These are phyloP conservation scores for Ogataea trehalophila DNA, from an alignment of 805 yeast species.

Conservation along the genomic window DNA sequence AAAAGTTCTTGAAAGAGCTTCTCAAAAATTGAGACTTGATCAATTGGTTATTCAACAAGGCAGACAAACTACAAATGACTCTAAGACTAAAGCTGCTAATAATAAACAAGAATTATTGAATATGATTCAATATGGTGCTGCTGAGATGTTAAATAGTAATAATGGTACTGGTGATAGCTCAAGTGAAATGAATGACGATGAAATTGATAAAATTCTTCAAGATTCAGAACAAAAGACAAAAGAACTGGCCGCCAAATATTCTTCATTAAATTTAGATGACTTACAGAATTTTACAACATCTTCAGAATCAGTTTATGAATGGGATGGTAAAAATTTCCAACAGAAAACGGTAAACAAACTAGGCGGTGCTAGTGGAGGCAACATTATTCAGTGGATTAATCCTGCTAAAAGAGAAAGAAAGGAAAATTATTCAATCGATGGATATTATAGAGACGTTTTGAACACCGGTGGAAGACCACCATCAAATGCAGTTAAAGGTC, in stretches of 20 bases:
- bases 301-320: conserved; percentile 64
- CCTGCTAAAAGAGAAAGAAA: conserved; percentile 83
- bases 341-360: conserved; percentile 41
- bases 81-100: conserved; percentile 36
- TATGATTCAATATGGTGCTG: conserved; percentile 84
- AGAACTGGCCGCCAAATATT: conserved; percentile 57
- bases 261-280: conserved; percentile 68
- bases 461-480: conserved; percentile 62
- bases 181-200: conserved; percentile 43
- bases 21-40: conserved; percentile 87
- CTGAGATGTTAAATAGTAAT: conserved; percentile 46
- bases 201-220: conserved; percentile 56
- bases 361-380: conserved; percentile 32
- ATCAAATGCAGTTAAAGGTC: conserved; percentile 43
- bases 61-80: conserved; percentile 65
- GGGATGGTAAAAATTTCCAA: conserved; percentile 83
- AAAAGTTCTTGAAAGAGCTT: conserved; percentile 92
- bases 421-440: conserved; percentile 82
- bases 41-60: conserved; percentile 97
- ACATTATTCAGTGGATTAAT: conserved; percentile 67
- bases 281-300: conserved; percentile 64
- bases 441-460: conserved; percentile 51
- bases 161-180: conserved; percentile 23
- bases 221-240: conserved; percentile 61
- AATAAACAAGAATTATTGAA: conserved; percentile 69